Percentiles rank a stretch among this genome's conserved stretches.
phyloP scores from a whole-genome alignment of 768 basidiomycete species.

The Termitomyces sp. region DNA sequence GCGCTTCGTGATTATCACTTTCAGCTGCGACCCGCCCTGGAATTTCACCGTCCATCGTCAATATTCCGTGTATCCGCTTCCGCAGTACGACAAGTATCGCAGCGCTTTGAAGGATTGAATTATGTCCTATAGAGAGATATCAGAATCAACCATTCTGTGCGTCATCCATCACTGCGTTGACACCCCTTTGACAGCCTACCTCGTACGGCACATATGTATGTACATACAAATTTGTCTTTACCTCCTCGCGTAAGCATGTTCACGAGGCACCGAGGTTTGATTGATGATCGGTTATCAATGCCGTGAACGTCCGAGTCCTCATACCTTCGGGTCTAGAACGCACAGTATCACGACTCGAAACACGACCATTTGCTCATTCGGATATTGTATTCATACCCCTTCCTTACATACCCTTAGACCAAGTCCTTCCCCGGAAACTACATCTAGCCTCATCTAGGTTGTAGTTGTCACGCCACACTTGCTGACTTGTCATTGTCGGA shows the following conservation, averaged over 20 bases:
- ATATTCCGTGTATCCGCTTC: background rate
- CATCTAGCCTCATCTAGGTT: too few species aligned
- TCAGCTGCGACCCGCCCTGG: background rate
- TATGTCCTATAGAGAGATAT: too few species aligned
- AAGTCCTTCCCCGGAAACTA: background rate
- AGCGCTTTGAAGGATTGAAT: too few species aligned
- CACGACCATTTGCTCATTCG: background rate
- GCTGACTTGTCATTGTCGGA: background rate
- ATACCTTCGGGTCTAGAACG: background rate
- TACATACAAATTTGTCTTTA: too few species aligned
- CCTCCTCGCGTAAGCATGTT: background rate
- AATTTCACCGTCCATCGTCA: background rate
- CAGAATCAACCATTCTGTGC: background rate
- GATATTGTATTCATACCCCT: background rate
- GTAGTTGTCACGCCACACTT: background rate
- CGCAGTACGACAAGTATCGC: too few species aligned
- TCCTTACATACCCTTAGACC: background rate
- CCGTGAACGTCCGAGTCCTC: background rate
- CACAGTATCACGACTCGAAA: background rate
- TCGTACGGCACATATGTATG: background rate
- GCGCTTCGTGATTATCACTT: background rate
- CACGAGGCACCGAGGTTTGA: background rate
- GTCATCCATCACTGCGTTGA: background rate
- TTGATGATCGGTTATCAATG: background rate
- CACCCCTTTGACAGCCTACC: background rate